Conservation (phyloP, 371 early-diverging fungal species). For the Mucor racemosus region DNA sequence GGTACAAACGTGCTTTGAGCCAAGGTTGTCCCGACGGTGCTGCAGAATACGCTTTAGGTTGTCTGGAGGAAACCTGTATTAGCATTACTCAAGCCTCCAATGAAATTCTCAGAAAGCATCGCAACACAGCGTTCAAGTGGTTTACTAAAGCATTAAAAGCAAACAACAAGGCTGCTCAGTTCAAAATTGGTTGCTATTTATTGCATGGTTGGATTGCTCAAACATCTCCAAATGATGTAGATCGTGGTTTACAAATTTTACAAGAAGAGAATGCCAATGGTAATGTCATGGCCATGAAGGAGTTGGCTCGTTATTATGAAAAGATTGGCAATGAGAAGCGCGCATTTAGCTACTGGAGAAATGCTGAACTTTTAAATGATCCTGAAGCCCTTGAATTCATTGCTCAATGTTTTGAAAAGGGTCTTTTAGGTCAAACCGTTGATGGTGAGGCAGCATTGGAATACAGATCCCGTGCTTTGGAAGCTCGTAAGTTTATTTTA, state of each 20-base stretch:
- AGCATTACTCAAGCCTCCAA: neutral
- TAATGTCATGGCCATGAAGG: slow-evolving; percentile 25
- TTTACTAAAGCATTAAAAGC: slow-evolving; percentile 19
- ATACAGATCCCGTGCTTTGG: slow-evolving; percentile 15
- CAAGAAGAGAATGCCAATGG: slow-evolving; percentile 20
- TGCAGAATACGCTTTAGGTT: slow-evolving; percentile 31
- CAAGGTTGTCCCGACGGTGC: slow-evolving; percentile 11
- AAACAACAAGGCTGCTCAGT: slow-evolving; percentile 20
- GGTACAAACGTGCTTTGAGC: slow-evolving; percentile 13
- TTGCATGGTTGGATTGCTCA: slow-evolving; percentile 11
- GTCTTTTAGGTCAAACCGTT: slow-evolving; percentile 18
- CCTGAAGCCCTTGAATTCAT: slow-evolving; percentile 28
- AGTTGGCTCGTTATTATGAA: slow-evolving; percentile 24
- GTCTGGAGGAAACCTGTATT: slow-evolving; percentile 20
- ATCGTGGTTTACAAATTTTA: slow-evolving; percentile 15
- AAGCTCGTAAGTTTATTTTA: slow-evolving; percentile 23
- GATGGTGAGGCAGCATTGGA: slow-evolving; percentile 5
- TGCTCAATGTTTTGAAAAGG: slow-evolving; percentile 19
- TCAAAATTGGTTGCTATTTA: slow-evolving; percentile 24
- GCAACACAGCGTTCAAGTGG: slow-evolving; percentile 21
- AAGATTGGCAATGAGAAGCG: neutral
- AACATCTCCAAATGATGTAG: neutral
- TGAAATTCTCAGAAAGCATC: neutral
- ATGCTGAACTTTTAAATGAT: slow-evolving; percentile 18
- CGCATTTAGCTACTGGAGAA: slow-evolving; percentile 20